Conservation (phyloP, 805 yeast species). For the Lipomyces sp. region DNA sequence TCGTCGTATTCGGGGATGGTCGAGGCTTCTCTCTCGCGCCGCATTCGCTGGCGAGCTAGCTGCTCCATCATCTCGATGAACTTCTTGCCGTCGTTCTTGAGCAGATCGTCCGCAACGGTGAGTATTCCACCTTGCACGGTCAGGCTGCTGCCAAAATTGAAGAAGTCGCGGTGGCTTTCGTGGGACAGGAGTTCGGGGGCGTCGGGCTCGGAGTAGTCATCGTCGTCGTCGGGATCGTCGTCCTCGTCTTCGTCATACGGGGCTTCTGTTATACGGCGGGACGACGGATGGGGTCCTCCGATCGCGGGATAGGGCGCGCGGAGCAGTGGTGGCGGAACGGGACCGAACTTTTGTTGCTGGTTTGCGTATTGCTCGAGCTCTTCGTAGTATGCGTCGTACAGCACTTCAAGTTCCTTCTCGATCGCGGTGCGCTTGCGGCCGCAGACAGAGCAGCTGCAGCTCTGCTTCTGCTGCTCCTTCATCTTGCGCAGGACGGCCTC, state of each 20-base stretch:
- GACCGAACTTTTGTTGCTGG: constrained; percentile 30
- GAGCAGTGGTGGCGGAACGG: constrained; percentile 20
- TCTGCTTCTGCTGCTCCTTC: constrained; percentile 53
- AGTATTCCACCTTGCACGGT: constrained; percentile 45
- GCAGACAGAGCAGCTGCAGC: constrained; percentile 73
- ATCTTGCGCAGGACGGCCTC: constrained; percentile 64
- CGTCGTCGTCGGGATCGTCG: constrained; percentile 27
- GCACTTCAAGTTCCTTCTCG: constrained; percentile 70
- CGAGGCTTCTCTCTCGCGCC: constrained; percentile 37
- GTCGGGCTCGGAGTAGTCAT: constrained; percentile 21
- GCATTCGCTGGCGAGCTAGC: constrained; percentile 54
- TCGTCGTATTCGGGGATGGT: constrained; percentile 37
- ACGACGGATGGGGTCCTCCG: constrained; percentile 10
- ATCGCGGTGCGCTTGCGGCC: constrained; percentile 68
- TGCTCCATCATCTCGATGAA: constrained; percentile 79
- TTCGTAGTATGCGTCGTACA: constrained; percentile 66
- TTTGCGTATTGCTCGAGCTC: constrained; percentile 41
- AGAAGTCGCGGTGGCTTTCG: constrained; percentile 28
- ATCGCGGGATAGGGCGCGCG: constrained; percentile 15
- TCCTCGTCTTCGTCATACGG: constrained; percentile 24
- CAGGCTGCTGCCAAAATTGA: constrained; percentile 35
- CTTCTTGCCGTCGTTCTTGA: constrained; percentile 71
- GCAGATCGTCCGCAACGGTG: constrained; percentile 73
- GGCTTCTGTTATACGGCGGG: constrained; percentile 14
- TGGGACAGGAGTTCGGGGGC: constrained; percentile 16